These are phyloP conservation scores for Silene conica DNA, from an alignment of 148 eudicot species.

Conservation along the genomic window DNA sequence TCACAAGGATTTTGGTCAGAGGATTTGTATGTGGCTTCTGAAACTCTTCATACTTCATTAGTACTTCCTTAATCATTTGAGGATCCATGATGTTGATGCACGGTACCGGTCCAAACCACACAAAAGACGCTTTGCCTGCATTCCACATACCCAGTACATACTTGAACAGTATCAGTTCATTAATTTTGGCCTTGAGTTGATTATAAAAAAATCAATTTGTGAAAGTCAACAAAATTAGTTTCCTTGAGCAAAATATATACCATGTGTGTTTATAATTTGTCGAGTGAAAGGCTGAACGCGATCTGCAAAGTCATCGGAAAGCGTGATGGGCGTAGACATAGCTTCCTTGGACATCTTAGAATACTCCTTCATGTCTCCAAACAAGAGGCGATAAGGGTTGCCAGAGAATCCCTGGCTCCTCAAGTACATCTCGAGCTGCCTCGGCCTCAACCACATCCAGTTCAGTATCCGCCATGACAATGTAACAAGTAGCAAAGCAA, in stretches of 20 bases:
- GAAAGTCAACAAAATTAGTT: too few relatives aligned
- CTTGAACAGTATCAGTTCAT: background rate
- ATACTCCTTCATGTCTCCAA: conserved; percentile 31
- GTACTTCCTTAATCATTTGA: conserved; percentile 30
- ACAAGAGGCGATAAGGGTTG: conserved; percentile 29
- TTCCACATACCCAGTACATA: background rate
- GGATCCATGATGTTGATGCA: conserved; percentile 33
- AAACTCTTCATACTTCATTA: conserved; percentile 30
- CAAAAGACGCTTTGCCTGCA: conserved; percentile 35
- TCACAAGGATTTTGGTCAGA: conserved; percentile 25
- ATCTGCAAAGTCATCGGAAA: conserved; percentile 18
- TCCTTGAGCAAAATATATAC: conserved; percentile 4
- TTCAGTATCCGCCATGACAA: conserved; percentile 25
- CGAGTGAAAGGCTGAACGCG: conserved; percentile 34
- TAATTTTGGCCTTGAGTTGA: background rate
- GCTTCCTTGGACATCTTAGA: conserved; percentile 28
- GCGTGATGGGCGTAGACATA: conserved; percentile 21
- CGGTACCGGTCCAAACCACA: conserved; percentile 37
- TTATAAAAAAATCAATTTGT: background rate
- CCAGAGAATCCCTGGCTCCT: conserved; percentile 31
- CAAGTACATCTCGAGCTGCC: conserved; percentile 26
- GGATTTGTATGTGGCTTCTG: conserved; percentile 38
- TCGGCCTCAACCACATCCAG: conserved; percentile 37
- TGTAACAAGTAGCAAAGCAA: conserved; percentile 11
- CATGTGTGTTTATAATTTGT: conserved; percentile 23